Conservation (phyloP, 2,329 filamentous ascomycete genomes). For the Calcarisporium arbuscula region DNA sequence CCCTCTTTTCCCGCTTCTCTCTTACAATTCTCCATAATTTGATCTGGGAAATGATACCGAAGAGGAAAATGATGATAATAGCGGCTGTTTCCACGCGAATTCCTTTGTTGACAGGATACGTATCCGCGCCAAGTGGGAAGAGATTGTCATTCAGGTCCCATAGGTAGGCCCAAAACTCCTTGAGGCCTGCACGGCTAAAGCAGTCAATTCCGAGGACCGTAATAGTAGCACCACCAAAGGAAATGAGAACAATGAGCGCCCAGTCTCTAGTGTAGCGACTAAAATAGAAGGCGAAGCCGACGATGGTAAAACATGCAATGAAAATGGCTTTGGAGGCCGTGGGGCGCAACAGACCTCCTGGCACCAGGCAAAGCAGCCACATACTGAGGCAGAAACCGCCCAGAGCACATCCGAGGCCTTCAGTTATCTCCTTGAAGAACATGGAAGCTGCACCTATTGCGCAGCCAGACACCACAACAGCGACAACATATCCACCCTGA, state of each 20-base stretch:
- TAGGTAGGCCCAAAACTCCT: slow-evolving; percentile 93
- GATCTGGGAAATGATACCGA: slow-evolving; percentile 78
- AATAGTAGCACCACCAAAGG: slow-evolving; percentile 76
- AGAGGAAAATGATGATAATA: slow-evolving; percentile 65
- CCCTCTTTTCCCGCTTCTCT: slow-evolving; percentile 49
- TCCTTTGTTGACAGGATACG: slow-evolving; percentile 80
- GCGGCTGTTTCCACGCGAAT: slow-evolving; percentile 80
- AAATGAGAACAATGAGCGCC: slow-evolving; percentile 66
- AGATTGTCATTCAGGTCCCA: slow-evolving; percentile 76
- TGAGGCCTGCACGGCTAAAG: slow-evolving; percentile 81
- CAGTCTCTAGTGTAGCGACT: slow-evolving; percentile 72
- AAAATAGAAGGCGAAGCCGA: slow-evolving; percentile 68
- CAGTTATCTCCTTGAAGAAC: slow-evolving; percentile 77
- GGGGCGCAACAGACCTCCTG: slow-evolving; percentile 65
- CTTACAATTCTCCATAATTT: slow-evolving; percentile 79
- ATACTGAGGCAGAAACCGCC: slow-evolving; percentile 81
- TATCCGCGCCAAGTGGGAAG: slow-evolving; percentile 70
- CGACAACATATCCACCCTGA: slow-evolving; percentile 83
- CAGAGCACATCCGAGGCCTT: slow-evolving; percentile 74
- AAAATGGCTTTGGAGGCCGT: slow-evolving; percentile 63
- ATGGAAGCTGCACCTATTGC: slow-evolving; percentile 68
- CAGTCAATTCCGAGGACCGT: slow-evolving; percentile 83
- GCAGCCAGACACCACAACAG: slow-evolving; percentile 64
- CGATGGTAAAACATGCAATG: slow-evolving; percentile 65
- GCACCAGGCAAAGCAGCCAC: slow-evolving; percentile 79